phyloP scores from a whole-genome alignment of 2,329 filamentous ascomycete species.

The Botryosphaeria dothidea region DNA sequence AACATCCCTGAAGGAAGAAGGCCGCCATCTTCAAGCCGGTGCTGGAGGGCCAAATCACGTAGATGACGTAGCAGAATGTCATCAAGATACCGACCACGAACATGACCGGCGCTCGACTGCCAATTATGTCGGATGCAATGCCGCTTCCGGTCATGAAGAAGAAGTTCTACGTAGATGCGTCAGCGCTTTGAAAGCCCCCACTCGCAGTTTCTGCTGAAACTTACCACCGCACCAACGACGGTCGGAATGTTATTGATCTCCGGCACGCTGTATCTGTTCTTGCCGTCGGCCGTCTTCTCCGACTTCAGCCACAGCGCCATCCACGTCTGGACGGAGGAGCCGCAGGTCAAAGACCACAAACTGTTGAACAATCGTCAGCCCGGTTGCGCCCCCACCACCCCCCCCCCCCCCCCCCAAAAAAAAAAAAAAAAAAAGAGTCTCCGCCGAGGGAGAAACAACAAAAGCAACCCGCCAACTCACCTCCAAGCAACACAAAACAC shows the following conservation, averaged over 20 bases:
- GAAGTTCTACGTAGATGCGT: conserved; percentile 35
- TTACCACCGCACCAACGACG: conserved; percentile 36
- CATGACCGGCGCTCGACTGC: conserved; percentile 39
- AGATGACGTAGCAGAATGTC: conserved; percentile 39
- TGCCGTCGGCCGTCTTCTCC: conserved; percentile 24
- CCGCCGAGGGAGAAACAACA: not conserved
- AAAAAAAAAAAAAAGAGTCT: not conserved
- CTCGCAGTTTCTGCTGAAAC: not conserved
- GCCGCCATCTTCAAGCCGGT: conserved; percentile 41
- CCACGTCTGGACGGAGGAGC: conserved; percentile 41
- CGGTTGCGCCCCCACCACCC: too few relatives aligned
- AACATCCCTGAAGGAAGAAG: conserved; percentile 43
- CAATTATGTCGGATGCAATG: conserved; percentile 35
- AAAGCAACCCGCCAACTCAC: not conserved
- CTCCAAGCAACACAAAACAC: conserved; percentile 41
- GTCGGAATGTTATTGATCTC: conserved; percentile 52
- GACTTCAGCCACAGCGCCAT: conserved; percentile 44
- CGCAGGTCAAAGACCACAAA: conserved; percentile 43
- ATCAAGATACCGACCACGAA: conserved; percentile 38
- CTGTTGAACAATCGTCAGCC: conserved; percentile 24
- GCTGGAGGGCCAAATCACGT: conserved; percentile 42
- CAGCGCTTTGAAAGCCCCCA: not conserved
- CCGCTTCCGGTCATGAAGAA: conserved; percentile 39
- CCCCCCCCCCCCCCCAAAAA: too few relatives aligned
- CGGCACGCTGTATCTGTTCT: conserved; percentile 34